phyloP scores from a whole-genome alignment of 768 basidiomycete genomes.

The Tylopilus sp. region DNA sequence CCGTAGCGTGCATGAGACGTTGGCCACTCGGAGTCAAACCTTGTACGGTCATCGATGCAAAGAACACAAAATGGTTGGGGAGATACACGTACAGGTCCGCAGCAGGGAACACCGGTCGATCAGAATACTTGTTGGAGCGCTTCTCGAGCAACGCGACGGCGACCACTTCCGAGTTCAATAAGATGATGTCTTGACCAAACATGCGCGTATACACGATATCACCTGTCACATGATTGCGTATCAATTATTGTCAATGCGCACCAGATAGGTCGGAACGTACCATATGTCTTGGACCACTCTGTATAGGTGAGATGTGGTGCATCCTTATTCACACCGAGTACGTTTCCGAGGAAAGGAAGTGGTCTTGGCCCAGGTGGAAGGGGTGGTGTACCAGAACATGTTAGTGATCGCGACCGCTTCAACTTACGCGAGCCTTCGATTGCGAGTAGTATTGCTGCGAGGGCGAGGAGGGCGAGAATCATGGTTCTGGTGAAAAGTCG shows the following conservation, averaged over 20 bases:
- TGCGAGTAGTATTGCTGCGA: too few relatives aligned
- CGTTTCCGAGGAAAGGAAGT: too few relatives aligned
- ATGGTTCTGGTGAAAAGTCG: too few relatives aligned
- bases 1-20: slow-evolving; percentile 27
- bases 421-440: too few relatives aligned
- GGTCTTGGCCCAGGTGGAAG: too few relatives aligned
- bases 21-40: slow-evolving; percentile 21
- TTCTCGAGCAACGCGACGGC: slow-evolving; percentile 50
- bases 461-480: too few relatives aligned
- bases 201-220: slow-evolving; percentile 19
- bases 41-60: background rate
- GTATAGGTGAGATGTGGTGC: slow-evolving; percentile 14
- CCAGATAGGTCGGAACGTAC: slow-evolving; percentile 7
- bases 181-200: slow-evolving; percentile 33
- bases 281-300: slow-evolving; percentile 19
- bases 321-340: too few relatives aligned
- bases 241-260: background rate
- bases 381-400: too few relatives aligned
- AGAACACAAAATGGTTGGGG: background rate
- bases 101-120: slow-evolving; percentile 5
- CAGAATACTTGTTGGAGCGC: slow-evolving; percentile 50
- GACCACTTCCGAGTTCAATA: slow-evolving; percentile 9
- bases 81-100: slow-evolving; percentile 9
- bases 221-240: background rate
- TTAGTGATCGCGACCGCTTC: too few relatives aligned